Evolutionary conservation across 1,139 yeast genomes (phyloP).

Genomic region (Yamadazyma membranifaciens): DNA sequence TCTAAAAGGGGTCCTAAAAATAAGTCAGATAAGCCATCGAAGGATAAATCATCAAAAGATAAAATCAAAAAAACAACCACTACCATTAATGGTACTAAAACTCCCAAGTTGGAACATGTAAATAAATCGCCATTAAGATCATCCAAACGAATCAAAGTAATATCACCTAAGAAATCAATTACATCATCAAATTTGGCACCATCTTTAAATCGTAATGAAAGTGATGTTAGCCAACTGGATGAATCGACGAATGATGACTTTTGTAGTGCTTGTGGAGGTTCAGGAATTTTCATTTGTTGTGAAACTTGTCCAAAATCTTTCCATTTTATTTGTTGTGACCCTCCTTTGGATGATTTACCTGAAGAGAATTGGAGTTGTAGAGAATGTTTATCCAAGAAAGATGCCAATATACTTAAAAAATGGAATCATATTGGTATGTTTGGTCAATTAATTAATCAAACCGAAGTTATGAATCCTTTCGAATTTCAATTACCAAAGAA

Average conservation of each 20-base stretch:
- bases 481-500: constrained; percentile 69
- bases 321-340: constrained; percentile 88
- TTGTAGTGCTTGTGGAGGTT: constrained; percentile 83
- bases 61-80: background rate
- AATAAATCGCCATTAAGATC: constrained; percentile 16
- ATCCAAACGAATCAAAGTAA: constrained; percentile 38
- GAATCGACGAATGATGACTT: constrained; percentile 72
- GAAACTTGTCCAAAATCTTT: constrained; percentile 91
- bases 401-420: constrained; percentile 26
- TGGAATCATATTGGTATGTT: constrained; percentile 55
- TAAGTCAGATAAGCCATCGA: background rate
- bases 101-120: background rate
- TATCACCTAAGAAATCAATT: constrained; percentile 38
- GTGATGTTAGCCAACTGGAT: constrained; percentile 11
- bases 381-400: constrained; percentile 52
- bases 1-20: background rate
- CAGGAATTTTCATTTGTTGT: constrained; percentile 89
- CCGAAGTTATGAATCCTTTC: constrained; percentile 64
- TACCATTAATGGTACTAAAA: background rate
- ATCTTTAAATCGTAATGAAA: constrained; percentile 2
- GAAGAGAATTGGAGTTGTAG: constrained; percentile 90
- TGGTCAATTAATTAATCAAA: constrained; percentile 58
- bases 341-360: constrained; percentile 81
- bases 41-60: background rate
- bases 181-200: constrained; percentile 31